A percentile compares a stretch with the other conserved stretches of the same genome.
Conservation (phyloP, 257 asterid genomes). For the Ophiorrhiza pumila region DNA sequence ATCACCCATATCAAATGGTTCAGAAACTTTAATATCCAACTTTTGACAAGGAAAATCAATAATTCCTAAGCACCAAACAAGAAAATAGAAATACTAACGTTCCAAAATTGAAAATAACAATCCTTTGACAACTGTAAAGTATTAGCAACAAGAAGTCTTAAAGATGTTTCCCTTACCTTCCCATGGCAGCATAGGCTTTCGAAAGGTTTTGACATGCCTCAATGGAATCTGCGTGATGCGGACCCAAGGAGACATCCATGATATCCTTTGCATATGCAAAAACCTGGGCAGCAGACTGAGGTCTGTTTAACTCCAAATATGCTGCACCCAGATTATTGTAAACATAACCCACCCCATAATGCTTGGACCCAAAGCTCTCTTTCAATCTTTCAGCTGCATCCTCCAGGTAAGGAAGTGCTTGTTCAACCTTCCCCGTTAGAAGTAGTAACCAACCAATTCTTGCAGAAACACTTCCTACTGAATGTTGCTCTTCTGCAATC, state of each 20-base stretch:
- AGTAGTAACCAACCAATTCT: slow-evolving; percentile 87
- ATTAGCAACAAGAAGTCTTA: not conserved
- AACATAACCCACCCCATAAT: slow-evolving; percentile 76
- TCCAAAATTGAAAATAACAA: not conserved
- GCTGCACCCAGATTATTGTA: slow-evolving; percentile 93
- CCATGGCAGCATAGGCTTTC: slow-evolving; percentile 91
- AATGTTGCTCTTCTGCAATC: slow-evolving; percentile 87
- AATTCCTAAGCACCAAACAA: not conserved
- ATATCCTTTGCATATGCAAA: slow-evolving; percentile 86
- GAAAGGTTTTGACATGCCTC: slow-evolving; percentile 85
- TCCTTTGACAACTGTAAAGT: not conserved
- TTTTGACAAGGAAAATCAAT: not conserved
- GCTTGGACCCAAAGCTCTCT: slow-evolving; percentile 89
- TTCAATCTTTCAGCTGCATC: slow-evolving; percentile 93
- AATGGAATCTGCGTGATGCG: slow-evolving; percentile 78
- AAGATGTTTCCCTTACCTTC: slow-evolving; percentile 44
- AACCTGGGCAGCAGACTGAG: slow-evolving; percentile 90
- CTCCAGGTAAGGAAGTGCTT: slow-evolving; percentile 73
- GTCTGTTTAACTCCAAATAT: slow-evolving; percentile 80
- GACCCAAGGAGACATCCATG: slow-evolving; percentile 91
- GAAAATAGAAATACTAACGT: not conserved
- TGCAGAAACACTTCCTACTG: slow-evolving; percentile 82
- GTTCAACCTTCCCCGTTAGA: slow-evolving; percentile 71
- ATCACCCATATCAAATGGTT: slow-evolving; percentile 1
- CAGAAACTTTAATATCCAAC: not conserved